Base-by-base conservation (phyloP, 495 filamentous ascomycete species). In the Podospora fimiseda region DNA sequence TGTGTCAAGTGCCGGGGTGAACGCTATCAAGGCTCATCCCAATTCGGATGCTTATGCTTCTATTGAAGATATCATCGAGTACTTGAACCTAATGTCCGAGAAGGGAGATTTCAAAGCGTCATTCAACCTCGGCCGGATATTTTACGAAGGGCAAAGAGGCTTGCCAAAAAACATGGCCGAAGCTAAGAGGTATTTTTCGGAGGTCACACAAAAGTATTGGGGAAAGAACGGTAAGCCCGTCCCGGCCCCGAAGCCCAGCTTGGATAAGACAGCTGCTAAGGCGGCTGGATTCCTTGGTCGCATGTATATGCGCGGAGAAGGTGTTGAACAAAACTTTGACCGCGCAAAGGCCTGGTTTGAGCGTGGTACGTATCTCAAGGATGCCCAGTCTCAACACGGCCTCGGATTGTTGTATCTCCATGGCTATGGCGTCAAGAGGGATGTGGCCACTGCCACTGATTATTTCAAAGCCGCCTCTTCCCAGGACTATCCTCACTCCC, bases 81-180 rank as follows among this genome's bases (percentile, higher is more conserved):
- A 94, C 59, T 72, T 96, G 59, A 90, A 96, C 65, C 74, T 97
- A 47, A 86, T 96, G 83, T 90, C 90, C 6, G 81, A 89, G 53
- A 96, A 96, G 63, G 91, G 91, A 5, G 90, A 97, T 59, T 79
- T 94, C 55, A 93, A 90, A 61, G 89, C 93, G 2, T 94, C 89
- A 0, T 95, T 90, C 65, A 90, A 85, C 50, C 74, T 98, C 0
- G 93, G 88, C 16, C 83, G 87, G 52, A 80, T 96, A 53, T 83
- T 96, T 59, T 97, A 96, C 60, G 92, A 97, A 52, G 93, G 93
- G 0, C 83, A 87, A 19, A 78, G 84, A 53, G 82, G 81, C 9
- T 70, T 96, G 38, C 82, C 85, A 30, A 79, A 83, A 22, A 87
- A 95, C 61, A 75, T 90, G 47, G 74, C 75, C 23, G 76, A 81